These are phyloP conservation scores for Poronia punctata DNA, from an alignment of 495 filamentous ascomycete genomes.

Conservation along the genomic window DNA sequence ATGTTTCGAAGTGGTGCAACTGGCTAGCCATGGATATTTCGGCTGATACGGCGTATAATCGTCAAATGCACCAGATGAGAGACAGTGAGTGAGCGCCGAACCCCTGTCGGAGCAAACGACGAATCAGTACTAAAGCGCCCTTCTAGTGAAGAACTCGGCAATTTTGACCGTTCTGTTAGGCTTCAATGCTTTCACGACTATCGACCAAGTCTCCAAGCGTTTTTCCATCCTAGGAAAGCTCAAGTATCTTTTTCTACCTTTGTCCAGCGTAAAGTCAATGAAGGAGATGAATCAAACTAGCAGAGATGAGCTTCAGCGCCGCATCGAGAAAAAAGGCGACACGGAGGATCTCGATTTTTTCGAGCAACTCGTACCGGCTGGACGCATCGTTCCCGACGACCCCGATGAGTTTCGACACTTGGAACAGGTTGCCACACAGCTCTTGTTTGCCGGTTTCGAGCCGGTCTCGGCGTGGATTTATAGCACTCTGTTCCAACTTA, in stretches of 20 bases:
- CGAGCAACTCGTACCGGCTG: conserved; percentile 1
- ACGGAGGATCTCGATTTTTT: not conserved
- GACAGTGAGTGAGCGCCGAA: conserved; percentile 26
- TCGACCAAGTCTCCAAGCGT: not conserved
- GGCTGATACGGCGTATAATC: conserved; percentile 4
- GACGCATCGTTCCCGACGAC: not conserved
- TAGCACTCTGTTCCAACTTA: conserved; percentile 11
- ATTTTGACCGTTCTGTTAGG: not conserved
- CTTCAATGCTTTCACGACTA: conserved; percentile 2
- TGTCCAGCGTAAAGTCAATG: not conserved
- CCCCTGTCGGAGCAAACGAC: too few relatives aligned
- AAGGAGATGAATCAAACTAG: not conserved
- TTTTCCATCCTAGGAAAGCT: not conserved
- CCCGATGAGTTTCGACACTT: conserved; percentile 3
- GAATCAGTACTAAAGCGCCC: not conserved
- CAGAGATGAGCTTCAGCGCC: not conserved
- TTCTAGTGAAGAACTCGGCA: not conserved
- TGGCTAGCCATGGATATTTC: conserved; percentile 41
- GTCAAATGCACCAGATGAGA: not conserved
- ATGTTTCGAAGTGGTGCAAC: conserved; percentile 34
- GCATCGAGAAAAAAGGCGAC: not conserved
- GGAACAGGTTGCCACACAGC: not conserved
- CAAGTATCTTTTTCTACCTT: not conserved
- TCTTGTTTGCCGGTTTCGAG: conserved; percentile 4
- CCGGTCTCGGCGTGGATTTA: conserved; percentile 1